phyloP scores from a whole-genome alignment of 106 monocot species.

The Dendrobium officinale region DNA sequence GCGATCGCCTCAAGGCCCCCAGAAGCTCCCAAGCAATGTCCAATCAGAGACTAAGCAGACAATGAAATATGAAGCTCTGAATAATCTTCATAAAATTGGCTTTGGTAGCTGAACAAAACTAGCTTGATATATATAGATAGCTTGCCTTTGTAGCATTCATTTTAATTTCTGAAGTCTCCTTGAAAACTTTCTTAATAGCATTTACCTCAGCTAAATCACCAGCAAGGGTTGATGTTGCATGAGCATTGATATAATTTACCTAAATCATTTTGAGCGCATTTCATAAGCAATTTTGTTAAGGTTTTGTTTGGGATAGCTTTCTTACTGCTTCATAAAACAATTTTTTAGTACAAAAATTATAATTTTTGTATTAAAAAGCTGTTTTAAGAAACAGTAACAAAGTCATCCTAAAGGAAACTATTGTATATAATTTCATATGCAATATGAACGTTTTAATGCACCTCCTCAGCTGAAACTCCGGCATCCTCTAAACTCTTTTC shows the following conservation, averaged over 20 bases:
- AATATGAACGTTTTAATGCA: background rate
- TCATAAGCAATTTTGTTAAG: no score
- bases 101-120: background rate
- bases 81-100: no score
- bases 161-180: conserved; percentile 34
- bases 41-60: conserved; percentile 17
- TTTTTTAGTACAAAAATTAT: no score
- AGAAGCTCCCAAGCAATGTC: conserved; percentile 25
- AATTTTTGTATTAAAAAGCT: no score
- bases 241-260: conserved; percentile 56
- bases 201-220: conserved; percentile 54
- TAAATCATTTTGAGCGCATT: background rate
- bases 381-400: no score
- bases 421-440: no score
- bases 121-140: background rate
- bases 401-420: no score
- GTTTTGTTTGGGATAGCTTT: no score
- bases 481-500: conserved; percentile 42
- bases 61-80: background rate
- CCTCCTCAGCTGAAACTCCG: conserved; percentile 52
- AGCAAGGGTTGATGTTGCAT: conserved; percentile 49
- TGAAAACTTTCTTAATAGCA: conserved; percentile 54
- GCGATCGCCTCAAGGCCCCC: conserved; percentile 29
- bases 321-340: no score
- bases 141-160: conserved; percentile 51